phyloP scores from a whole-genome alignment of 1,139 yeast genomes.

The Torulaspora globosa region DNA sequence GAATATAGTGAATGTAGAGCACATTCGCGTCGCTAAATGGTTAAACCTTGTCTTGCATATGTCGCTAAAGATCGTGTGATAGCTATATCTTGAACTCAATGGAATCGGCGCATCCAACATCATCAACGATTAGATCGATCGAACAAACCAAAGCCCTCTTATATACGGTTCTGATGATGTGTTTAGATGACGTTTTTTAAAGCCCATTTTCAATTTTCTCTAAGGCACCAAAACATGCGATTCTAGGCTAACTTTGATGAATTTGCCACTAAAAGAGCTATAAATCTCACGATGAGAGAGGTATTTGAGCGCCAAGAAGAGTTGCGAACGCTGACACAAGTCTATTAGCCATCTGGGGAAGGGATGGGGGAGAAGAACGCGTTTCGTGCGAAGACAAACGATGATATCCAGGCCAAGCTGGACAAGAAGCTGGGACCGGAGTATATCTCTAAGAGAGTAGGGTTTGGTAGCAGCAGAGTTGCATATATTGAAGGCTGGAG shows the following conservation, averaged over 20 bases:
- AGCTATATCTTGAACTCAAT: slow-evolving; percentile 33
- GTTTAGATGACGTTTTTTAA: slow-evolving; percentile 1
- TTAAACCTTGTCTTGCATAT: slow-evolving; percentile 41
- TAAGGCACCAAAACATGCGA: slow-evolving; percentile 3
- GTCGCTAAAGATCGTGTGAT: slow-evolving; percentile 40
- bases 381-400: slow-evolving; percentile 19
- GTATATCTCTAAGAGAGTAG: slow-evolving; percentile 75
- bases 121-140: neutral
- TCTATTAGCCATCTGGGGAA: neutral
- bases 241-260: neutral
- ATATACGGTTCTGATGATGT: neutral
- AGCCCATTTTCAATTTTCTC: slow-evolving; percentile 6
- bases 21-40: slow-evolving; percentile 39
- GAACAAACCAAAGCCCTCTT: neutral
- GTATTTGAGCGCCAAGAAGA: neutral
- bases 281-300: neutral
- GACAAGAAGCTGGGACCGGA: slow-evolving; percentile 83
- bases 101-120: slow-evolving; percentile 23
- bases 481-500: slow-evolving; percentile 80
- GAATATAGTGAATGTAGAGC: slow-evolving; percentile 36
- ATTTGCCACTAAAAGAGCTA: slow-evolving; percentile 1
- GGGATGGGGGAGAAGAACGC: slow-evolving; percentile 30
- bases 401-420: slow-evolving; percentile 41
- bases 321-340: neutral
- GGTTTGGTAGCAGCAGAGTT: slow-evolving; percentile 65